phyloP scores from a whole-genome alignment of 345 rosid species.

The Moringa oleifera region DNA sequence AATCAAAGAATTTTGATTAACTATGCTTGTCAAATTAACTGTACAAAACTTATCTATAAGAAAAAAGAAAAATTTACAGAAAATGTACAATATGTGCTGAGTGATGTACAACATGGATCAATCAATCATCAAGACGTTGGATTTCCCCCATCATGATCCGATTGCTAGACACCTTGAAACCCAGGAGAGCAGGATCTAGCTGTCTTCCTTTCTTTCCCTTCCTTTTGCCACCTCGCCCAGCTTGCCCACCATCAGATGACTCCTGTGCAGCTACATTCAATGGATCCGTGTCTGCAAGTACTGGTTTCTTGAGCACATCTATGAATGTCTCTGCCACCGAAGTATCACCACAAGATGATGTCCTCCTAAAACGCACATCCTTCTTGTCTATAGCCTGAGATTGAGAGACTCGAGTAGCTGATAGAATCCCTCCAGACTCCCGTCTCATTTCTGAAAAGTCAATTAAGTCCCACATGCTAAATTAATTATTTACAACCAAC shows the following conservation, averaged over 20 bases:
- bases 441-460: slow-evolving; percentile 24
- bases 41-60: slow-evolving; percentile 14
- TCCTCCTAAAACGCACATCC: slow-evolving; percentile 37
- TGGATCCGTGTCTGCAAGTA: slow-evolving; percentile 5
- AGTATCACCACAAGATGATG: slow-evolving; percentile 43
- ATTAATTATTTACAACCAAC: no score
- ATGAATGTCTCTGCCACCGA: slow-evolving; percentile 58
- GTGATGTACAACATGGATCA: slow-evolving; percentile 3
- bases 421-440: slow-evolving; percentile 23
- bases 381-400: slow-evolving; percentile 32
- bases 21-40: slow-evolving; percentile 5
- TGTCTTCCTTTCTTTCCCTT: slow-evolving; percentile 58
- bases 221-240: slow-evolving; percentile 31
- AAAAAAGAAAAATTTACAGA: slow-evolving; percentile 5
- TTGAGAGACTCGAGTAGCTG: slow-evolving; percentile 12
- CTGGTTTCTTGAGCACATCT: slow-evolving; percentile 58
- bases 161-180: slow-evolving; percentile 55
- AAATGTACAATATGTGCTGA: not conserved
- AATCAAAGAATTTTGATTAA: not conserved
- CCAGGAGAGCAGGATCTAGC: slow-evolving; percentile 52
- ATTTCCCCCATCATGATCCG: slow-evolving; percentile 64
- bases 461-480: no score
- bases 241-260: slow-evolving; percentile 21
- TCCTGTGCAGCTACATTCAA: slow-evolving; percentile 20
- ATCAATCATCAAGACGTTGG: slow-evolving; percentile 37